Evolutionary conservation across 345 rosid genomes (phyloP).

Genomic region (Hibiscus syriacus): DNA sequence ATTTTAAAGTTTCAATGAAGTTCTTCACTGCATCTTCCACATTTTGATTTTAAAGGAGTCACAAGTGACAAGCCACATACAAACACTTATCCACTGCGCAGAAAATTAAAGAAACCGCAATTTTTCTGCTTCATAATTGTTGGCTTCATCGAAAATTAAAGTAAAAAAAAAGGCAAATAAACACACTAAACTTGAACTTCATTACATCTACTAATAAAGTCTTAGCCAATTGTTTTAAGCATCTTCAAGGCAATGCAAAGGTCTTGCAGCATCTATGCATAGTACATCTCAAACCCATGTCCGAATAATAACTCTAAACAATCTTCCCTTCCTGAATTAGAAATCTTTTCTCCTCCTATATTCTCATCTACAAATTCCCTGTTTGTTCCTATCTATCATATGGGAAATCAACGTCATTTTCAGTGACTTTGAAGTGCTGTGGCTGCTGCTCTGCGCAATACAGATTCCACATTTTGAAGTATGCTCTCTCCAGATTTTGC

Average conservation of each 20-base stretch:
- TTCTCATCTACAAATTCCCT: slow-evolving; percentile 37
- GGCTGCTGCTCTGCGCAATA: slow-evolving; percentile 70
- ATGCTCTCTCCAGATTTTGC: slow-evolving; percentile 77
- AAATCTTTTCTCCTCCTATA: neutral
- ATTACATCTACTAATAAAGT: too few relatives aligned
- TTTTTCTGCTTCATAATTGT: too few relatives aligned
- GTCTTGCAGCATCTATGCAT: neutral
- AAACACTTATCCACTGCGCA: too few relatives aligned
- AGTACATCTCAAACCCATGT: neutral
- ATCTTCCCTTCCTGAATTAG: neutral
- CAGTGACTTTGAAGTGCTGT: slow-evolving; percentile 71
- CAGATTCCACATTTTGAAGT: slow-evolving; percentile 92
- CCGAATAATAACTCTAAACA: neutral
- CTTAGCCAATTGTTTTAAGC: neutral
- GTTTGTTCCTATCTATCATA: slow-evolving; percentile 34
- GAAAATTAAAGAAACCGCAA: too few relatives aligned
- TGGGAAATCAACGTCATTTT: slow-evolving; percentile 71
- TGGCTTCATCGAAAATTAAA: too few relatives aligned
- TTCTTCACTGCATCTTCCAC: too few relatives aligned
- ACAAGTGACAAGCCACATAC: too few relatives aligned
- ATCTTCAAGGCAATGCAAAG: neutral
- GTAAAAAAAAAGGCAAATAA: neutral
- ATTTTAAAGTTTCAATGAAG: too few relatives aligned
- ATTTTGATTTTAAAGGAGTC: too few relatives aligned
- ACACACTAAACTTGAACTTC: neutral